Evolutionary conservation across 2,329 filamentous ascomycete genomes (phyloP).

Genomic region (Fusarium subtropicale): DNA sequence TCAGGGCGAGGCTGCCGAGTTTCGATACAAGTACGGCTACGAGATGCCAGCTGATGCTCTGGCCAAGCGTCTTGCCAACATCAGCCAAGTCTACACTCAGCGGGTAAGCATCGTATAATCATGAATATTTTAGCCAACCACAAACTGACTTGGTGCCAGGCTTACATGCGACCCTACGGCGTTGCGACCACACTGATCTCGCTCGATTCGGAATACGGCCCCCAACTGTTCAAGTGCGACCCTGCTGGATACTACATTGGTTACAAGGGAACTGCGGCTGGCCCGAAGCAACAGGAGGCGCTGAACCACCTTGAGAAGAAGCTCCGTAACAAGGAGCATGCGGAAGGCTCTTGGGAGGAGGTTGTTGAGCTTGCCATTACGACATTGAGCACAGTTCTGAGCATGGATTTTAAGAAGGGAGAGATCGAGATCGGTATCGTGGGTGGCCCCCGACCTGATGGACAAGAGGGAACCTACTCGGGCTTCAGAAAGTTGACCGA

Average conservation of each 20-base stretch:
- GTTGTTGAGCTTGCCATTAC: constrained; percentile 97
- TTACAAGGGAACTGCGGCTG: constrained; percentile 97
- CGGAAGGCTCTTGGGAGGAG: constrained; percentile 94
- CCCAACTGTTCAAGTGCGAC: constrained; percentile 98
- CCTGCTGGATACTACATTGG: constrained; percentile 98
- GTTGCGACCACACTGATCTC: constrained; percentile 96
- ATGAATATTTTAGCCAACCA: constrained; percentile 15
- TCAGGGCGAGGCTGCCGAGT: constrained; percentile 95
- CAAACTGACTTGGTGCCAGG: constrained; percentile 59
- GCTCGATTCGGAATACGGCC: constrained; percentile 89
- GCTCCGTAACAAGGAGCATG: constrained; percentile 97
- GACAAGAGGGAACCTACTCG: constrained; percentile 82
- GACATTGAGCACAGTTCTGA: constrained; percentile 93
- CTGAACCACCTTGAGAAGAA: constrained; percentile 99
- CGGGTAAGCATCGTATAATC: constrained; percentile 67
- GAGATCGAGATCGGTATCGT: constrained; percentile 99
- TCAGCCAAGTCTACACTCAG: constrained; percentile 99
- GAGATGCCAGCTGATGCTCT: constrained; percentile 99
- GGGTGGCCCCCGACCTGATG: constrained; percentile 84
- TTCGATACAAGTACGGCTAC: constrained; percentile 98
- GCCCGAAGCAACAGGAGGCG: constrained; percentile 98
- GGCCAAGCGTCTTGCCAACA: constrained; percentile 97
- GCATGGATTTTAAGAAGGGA: constrained; percentile 99
- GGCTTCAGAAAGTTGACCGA: constrained; percentile 91
- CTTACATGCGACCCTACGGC: constrained; percentile 97